A percentile compares a stretch with the other conserved stretches of the same genome.
Conservation (phyloP, 2,329 filamentous ascomycete species). For the Penicillium sp. region DNA sequence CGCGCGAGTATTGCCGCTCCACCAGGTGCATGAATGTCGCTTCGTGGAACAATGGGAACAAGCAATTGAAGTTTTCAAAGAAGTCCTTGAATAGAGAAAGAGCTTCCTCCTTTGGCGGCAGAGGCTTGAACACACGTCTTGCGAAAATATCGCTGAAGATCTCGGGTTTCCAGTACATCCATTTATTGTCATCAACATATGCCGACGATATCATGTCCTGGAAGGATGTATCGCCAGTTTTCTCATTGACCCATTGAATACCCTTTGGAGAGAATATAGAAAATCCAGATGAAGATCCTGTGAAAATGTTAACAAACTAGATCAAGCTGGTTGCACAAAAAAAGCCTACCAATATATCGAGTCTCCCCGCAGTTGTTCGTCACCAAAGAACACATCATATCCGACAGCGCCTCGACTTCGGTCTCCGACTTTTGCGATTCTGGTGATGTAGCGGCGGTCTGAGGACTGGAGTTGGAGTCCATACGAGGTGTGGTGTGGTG, state of each 20-base stretch:
- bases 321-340: not conserved
- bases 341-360: conserved; percentile 79
- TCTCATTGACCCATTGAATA: conserved; percentile 97
- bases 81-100: conserved; percentile 86
- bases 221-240: conserved; percentile 93
- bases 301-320: not conserved
- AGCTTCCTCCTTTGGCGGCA: conserved; percentile 85
- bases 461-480: conserved; percentile 51
- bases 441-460: conserved; percentile 53
- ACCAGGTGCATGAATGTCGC: conserved; percentile 98
- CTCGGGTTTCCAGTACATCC: conserved; percentile 98
- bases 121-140: conserved; percentile 74
- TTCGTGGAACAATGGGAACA: conserved; percentile 96
- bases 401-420: conserved; percentile 83
- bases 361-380: conserved; percentile 95
- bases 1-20: conserved; percentile 85
- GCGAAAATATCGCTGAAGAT: conserved; percentile 91
- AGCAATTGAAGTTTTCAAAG: conserved; percentile 98
- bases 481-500: conserved; percentile 50
- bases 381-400: conserved; percentile 98
- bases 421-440: conserved; percentile 58
- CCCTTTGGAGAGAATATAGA: conserved; percentile 98
- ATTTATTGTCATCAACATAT: conserved; percentile 91
- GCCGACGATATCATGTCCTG: conserved; percentile 90
- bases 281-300: conserved; percentile 93